These are phyloP conservation scores for Hyphopichia pseudoburtonii DNA, from an alignment of 1,139 yeast species.

Conservation along the genomic window DNA sequence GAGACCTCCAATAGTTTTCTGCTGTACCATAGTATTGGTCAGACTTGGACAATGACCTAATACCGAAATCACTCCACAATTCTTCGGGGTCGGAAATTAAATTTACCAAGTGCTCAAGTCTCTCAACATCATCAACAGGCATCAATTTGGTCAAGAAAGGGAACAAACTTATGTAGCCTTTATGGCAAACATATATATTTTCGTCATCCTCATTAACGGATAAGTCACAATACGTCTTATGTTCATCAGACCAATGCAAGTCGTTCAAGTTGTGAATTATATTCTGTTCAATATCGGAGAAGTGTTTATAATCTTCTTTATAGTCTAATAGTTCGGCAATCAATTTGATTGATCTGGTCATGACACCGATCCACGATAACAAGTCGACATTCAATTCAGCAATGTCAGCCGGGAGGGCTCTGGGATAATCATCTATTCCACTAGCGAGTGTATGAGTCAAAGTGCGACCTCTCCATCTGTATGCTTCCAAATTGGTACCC, in stretches of 20 bases:
- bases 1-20: conserved; percentile 96
- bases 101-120: conserved; percentile 52
- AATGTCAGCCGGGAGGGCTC: conserved; percentile 76
- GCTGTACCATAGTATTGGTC: conserved; percentile 69
- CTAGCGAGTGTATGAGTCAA: conserved; percentile 83
- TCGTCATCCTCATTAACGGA: conserved; percentile 74
- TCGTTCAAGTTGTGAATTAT: conserved; percentile 64
- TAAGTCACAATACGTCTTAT: conserved; percentile 78
- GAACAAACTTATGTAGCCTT: conserved; percentile 83
- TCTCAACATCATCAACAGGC: conserved; percentile 48
- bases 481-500: conserved; percentile 60
- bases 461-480: conserved; percentile 94
- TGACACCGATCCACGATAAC: conserved; percentile 89
- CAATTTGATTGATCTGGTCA: conserved; percentile 78
- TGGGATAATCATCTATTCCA: conserved; percentile 95
- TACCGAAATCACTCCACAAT: conserved; percentile 78
- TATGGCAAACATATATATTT: conserved; percentile 69
- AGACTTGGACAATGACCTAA: conserved; percentile 74
- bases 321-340: conserved; percentile 68
- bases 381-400: conserved; percentile 92
- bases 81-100: conserved; percentile 67
- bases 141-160: conserved; percentile 80
- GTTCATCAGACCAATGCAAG: conserved; percentile 76
- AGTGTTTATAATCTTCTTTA: conserved; percentile 55
- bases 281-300: conserved; percentile 51